Base-by-base conservation (phyloP, 192 early-diverging fungal genomes). In the Backusella sp. region DNA sequence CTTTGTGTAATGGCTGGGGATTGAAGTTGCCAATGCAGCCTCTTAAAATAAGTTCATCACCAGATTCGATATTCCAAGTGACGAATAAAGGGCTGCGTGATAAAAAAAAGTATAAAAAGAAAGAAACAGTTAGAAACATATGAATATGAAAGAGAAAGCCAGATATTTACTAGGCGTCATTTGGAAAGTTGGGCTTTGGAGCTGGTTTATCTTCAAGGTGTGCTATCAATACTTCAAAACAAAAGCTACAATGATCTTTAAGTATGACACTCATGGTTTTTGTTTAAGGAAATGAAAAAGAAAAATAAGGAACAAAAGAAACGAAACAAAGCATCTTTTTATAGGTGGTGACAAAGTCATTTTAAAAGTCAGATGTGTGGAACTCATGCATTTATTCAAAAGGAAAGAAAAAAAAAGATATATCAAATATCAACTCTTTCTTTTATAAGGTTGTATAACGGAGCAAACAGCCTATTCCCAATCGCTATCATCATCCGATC, bases 1-100 rank as follows among this genome's bases (percentile, higher is more conserved):
- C 95, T 66, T 77, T 70, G 62, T 87, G 85, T 14, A 99, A 85
- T 28, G 86, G 77, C 85, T 91, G 77, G 8, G 96, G 76, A 3
- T 84, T 77, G 80, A 99, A 99, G 74, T 91, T 97, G 32, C 97
- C 97, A 44, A 99, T 98, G 80, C 96, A 99, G 15, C 97, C 97
- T 35, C 96, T 89, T 46, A 99, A 85, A 14, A 74, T 78, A 36
- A 77, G 68, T n/a, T 84, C 73, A 8, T 82, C 89, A 41, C 84
- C 46, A 30, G 74, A 41, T 14, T 78, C 65, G 26, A 79, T 86
- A 67, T 91, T 84, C 95, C 95, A 96, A 15, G 95, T 94, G 0
- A 96, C 93, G 79, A 96, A 96, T 23, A 96, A 85, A 2, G 95
- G 95, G 78, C 91, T 91, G 76, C 30, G 12, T 26, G 34, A 23